Evolutionary conservation across 2,329 filamentous ascomycete species (phyloP), one percentile per base, ranked within the genome.

Genomic region (Ophiostoma sp.): DNA sequence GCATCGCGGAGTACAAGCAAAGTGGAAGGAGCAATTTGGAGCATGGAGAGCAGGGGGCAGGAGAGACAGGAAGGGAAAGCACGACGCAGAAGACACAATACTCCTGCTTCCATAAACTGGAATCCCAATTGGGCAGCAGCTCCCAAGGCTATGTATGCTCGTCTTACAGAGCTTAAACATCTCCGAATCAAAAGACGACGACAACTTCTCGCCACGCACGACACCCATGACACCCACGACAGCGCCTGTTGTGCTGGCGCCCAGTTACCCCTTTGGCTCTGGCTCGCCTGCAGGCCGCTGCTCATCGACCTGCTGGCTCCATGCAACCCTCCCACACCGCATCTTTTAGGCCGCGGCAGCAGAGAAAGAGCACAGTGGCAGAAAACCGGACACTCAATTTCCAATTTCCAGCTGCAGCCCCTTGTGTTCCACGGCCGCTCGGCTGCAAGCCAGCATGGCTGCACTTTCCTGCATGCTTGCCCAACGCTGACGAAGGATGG

Each of bases 241-340:
- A 33, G 19, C 66, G 9, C 7, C 22, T 52, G 45, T 33, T 70
- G 68, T 33, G 42, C 68, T 70, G 68, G 22, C 50, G 68, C 50
- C 68, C 68, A 31, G 66, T 57, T 55, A 36, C 50, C 68, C 69
- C 17, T 71, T 71, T 63, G 52, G 36, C 50, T 70, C 69, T 70
- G 69, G 52, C 36, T 70, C 36, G 50, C 22, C 36, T 70, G 59
- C 59, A 57, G 59, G 28, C 45, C 31, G 25, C 50, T 57, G 59
- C 17, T 25, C 28, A 28, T 45, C 31, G 55, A 57, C 45, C 59
- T 72, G 48, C 45, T 66, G 70, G 42, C 42, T 61, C 57, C 72
- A 70, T 73, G 72, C 72, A 64, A 73, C 66, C 55, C 72, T 63
- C 70, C 63, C 63, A 74, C 72, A 74, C 72, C 69, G 69, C 63